Evolutionary conservation across 1,284 basidiomycete species (phyloP).

Genomic region (Ceratobasidium sp.): DNA sequence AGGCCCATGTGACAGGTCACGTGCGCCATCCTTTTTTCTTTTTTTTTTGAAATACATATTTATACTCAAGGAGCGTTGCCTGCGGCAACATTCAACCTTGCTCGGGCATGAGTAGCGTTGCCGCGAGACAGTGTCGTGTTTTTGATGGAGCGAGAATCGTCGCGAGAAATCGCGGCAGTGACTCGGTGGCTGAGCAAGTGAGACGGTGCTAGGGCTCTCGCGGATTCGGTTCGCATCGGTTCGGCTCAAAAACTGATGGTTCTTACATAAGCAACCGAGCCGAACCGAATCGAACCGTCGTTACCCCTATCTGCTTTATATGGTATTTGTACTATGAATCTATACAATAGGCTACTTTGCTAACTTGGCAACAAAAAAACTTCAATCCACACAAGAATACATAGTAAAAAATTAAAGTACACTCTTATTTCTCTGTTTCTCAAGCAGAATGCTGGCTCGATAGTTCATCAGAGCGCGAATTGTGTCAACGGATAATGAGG

Average conservation of each 20-base stretch:
- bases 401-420: background rate
- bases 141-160: too few relatives aligned
- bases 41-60: too few relatives aligned
- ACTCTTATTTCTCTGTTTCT: background rate
- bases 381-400: background rate
- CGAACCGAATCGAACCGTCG: background rate
- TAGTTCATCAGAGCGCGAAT: slow-evolving; percentile 4
- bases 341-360: background rate
- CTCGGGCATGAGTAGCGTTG: too few relatives aligned
- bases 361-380: background rate
- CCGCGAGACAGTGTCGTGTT: too few relatives aligned
- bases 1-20: too few relatives aligned
- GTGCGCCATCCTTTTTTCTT: too few relatives aligned
- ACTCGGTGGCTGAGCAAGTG: too few relatives aligned
- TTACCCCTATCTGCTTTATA: background rate
- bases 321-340: slow-evolving; percentile 1
- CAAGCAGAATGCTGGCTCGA: slow-evolving; percentile 1
- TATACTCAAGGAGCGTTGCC: too few relatives aligned
- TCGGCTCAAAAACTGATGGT: slow-evolving; percentile 11
- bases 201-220: background rate
- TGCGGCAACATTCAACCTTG: too few relatives aligned
- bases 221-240: slow-evolving; percentile 17
- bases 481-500: background rate
- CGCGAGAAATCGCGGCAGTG: too few relatives aligned
- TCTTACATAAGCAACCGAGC: slow-evolving; percentile 18